Percentiles rank a stretch among this genome's conserved stretches.
Evolutionary conservation across 768 basidiomycete species (phyloP).

Genomic region (Mrakia hoshinonis): DNA sequence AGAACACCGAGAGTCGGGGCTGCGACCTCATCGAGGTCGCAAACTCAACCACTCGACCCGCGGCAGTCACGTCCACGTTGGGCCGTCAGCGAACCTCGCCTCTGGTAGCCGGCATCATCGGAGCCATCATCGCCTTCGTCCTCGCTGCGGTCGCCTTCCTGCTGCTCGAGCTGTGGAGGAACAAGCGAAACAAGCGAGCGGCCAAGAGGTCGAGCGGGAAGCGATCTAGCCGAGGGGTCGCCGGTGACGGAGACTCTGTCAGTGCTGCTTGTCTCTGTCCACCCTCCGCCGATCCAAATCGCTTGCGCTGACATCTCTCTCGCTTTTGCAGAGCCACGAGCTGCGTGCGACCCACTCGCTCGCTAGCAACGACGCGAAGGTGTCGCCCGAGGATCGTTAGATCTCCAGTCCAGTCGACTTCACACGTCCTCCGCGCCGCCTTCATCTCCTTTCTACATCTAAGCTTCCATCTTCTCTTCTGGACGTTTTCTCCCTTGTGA

Average conservation of each 20-base stretch:
- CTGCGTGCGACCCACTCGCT: background rate
- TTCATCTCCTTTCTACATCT: too few species aligned
- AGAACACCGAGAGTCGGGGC: constrained; percentile 28
- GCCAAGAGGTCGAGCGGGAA: background rate
- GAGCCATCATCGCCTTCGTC: constrained; percentile 33
- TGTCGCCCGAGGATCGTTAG: background rate
- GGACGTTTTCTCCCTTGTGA: background rate
- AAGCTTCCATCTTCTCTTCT: too few species aligned
- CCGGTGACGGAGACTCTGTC: constrained; percentile 12
- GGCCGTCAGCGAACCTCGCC: constrained; percentile 32
- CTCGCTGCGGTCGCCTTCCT: constrained; percentile 25
- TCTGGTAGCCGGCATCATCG: constrained; percentile 36
- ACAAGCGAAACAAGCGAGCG: background rate
- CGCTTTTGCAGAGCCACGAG: background rate
- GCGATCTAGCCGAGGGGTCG: background rate
- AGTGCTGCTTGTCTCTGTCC: background rate
- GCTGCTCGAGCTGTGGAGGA: constrained; percentile 5
- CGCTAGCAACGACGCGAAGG: background rate
- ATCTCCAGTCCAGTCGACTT: too few species aligned
- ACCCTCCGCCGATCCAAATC: background rate
- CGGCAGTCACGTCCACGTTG: constrained; percentile 22
- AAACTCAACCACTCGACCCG: constrained; percentile 7
- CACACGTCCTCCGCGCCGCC: too few species aligned
- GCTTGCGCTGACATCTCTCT: background rate
- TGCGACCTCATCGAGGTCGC: constrained; percentile 27